Base-by-base conservation (phyloP, 2,329 filamentous ascomycete species). In the Fusarium ramigenum region DNA sequence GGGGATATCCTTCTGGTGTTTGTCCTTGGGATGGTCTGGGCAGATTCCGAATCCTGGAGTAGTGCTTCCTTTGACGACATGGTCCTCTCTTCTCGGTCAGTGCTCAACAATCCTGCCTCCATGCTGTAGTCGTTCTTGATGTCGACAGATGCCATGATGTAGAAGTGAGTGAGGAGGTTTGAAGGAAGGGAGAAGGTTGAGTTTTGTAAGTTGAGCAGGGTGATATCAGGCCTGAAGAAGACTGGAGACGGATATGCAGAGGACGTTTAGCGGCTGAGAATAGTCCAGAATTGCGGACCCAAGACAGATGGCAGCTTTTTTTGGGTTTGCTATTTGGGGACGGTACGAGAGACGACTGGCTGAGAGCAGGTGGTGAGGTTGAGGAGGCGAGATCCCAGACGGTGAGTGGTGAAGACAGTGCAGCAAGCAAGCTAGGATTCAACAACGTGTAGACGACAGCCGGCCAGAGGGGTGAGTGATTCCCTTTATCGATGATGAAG, bases 21-120 rank as follows among this genome's bases (percentile, higher is more conserved):
- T 57, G 49, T 54, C 69, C 69, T 36, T 65, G 36, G 71, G 50
- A 53, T 54, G 57, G 66, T 56, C 32, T 66, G 68, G 72, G 69
- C 60, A 60, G 66, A 58, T 62, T 78, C 76, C 64, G 66, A 67
- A 66, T 78, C 76, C 76, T 70, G 73, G 70, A 73, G 63, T 62
- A 67, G 69, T 71, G 74, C 58, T 73, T 78, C 77, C 74, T 78
- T 78, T 49, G 69, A 66, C 47, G 63, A 69, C 74, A 78, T 75
- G 60, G 67, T 78, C 69, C 72, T 78, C 76, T 78, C 77, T 77
- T 78, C 75, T 77, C 66, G 67, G 66, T 75, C 65, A 66, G 69
- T 78, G 75, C 60, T 78, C 72, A 78, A 71, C 62, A 78, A 66
- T 78, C 77, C 77, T 66, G 77, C 75, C 73, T 78, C 77, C 76